Evolutionary conservation across 1,139 yeast species (phyloP), one percentile per base, ranked within the genome.

Genomic region (Saccharomyces uvarum): DNA sequence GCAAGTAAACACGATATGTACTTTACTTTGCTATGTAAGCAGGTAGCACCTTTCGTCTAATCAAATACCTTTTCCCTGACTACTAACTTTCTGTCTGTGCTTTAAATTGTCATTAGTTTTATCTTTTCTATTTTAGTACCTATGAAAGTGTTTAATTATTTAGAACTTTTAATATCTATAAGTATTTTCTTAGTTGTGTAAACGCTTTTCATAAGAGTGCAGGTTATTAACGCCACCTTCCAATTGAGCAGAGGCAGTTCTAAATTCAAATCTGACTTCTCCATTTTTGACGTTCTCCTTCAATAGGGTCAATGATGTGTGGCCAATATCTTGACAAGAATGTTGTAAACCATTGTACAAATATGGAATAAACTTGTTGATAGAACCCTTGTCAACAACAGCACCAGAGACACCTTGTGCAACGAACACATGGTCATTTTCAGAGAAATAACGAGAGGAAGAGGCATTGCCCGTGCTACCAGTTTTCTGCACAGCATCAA

Each of bases 351-450:
- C 99, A 66, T 88, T 86, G 82, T 78, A 86, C 74, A 93, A 79
- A 79, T 93, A 93, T 61, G 99, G 99, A 63, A 93, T 78, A 71
- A 90, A 93, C 78, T 93, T 93, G 73, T 84, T 82, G 71, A 93
- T 80, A 47, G 98, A 90, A 67, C 99, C 99, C 75, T 91, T 89
- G 78, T 93, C 99, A 65, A 90, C 85, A 66, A 93, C 99, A 53
- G 96, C 80, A 67, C 99, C 99, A 61, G 95, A 81, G 63, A 93
- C 99, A 81, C 99, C 99, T 79, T 93, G 99, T 54, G 99, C 99
- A 64, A 93, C 99, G 64, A 93, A 81, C 61, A 93, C 98, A 70
- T 87, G 80, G 74, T 93, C 99, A 61, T 89, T 77, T 78, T 93
- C 99, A 57, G 97, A 89, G 75, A 93, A 93, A 79, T 93, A 93